phyloP scores from a whole-genome alignment of 495 filamentous ascomycete genomes.

The Articulospora tetracladia region DNA sequence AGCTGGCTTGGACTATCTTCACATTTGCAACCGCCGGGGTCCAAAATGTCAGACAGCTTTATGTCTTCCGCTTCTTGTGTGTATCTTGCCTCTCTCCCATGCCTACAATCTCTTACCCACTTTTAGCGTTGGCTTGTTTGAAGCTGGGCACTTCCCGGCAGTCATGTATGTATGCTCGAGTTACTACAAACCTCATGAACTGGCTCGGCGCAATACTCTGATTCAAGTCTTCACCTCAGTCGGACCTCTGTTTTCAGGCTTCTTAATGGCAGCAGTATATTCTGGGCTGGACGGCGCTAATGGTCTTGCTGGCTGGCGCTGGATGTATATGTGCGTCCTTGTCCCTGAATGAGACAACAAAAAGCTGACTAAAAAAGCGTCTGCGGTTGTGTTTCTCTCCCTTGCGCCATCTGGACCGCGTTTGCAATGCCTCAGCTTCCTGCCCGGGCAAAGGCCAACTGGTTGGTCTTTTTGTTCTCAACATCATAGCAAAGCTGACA shows the following conservation, averaged over 20 bases:
- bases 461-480: slow-evolving; percentile 1
- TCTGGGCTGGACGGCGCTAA: slow-evolving; percentile 38
- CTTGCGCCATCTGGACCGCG: slow-evolving; percentile 10
- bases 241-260: slow-evolving; percentile 39
- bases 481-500: not conserved
- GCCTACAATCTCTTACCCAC: not conserved
- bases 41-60: slow-evolving; percentile 2
- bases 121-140: slow-evolving; percentile 11
- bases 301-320: slow-evolving; percentile 58
- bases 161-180: slow-evolving; percentile 51
- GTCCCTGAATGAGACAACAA: not conserved
- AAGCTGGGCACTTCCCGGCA: slow-evolving; percentile 8
- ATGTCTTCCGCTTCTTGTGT: slow-evolving; percentile 8
- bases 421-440: slow-evolving; percentile 14
- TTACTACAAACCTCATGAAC: slow-evolving; percentile 61
- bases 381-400: slow-evolving; percentile 10
- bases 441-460: slow-evolving; percentile 8
- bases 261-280: slow-evolving; percentile 58
- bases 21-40: slow-evolving; percentile 6
- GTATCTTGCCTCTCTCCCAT: not conserved
- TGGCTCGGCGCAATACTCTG: slow-evolving; percentile 55
- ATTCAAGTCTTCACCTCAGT: slow-evolving; percentile 37
- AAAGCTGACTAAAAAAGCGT: slow-evolving; percentile 1
- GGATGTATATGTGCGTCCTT: slow-evolving; percentile 49
- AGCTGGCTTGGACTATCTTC: slow-evolving; percentile 10